Evolutionary conservation across 2,329 filamentous ascomycete genomes (phyloP).

Genomic region (Aureobasidium sp.): DNA sequence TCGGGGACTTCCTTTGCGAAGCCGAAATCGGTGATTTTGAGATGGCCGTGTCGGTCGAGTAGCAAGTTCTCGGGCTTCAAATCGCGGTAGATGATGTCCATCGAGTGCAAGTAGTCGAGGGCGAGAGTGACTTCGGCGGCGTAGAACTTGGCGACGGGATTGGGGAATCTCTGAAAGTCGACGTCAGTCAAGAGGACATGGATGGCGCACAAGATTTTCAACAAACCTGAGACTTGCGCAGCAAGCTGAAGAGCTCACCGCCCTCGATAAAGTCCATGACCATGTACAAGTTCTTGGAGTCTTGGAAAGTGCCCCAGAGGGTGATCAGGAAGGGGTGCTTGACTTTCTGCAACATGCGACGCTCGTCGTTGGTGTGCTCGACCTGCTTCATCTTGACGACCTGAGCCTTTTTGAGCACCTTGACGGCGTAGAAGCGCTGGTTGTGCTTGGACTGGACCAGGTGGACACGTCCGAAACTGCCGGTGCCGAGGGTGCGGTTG

Average conservation of each 20-base stretch:
- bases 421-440: constrained; percentile 95
- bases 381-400: constrained; percentile 99
- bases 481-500: constrained; percentile 85
- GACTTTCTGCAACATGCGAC: constrained; percentile 90
- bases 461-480: constrained; percentile 94
- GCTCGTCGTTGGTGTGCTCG: constrained; percentile 97
- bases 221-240: constrained; percentile 83
- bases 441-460: constrained; percentile 97
- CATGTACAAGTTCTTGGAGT: constrained; percentile 95
- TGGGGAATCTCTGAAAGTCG: constrained; percentile 77
- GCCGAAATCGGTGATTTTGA: constrained; percentile 97
- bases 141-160: constrained; percentile 98
- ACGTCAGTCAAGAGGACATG: constrained; percentile 16
- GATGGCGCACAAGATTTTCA: background rate
- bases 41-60: constrained; percentile 83
- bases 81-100: constrained; percentile 96
- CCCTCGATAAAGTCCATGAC: constrained; percentile 99
- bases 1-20: constrained; percentile 98
- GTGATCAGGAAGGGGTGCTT: constrained; percentile 98
- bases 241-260: constrained; percentile 89
- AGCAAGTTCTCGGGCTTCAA: constrained; percentile 92
- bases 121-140: constrained; percentile 94
- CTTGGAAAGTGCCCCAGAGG: constrained; percentile 96
- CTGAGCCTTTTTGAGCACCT: constrained; percentile 96
- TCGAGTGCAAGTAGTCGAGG: constrained; percentile 87